phyloP scores from a whole-genome alignment of 331 rosid genomes.

The Stylosanthes scabra region DNA sequence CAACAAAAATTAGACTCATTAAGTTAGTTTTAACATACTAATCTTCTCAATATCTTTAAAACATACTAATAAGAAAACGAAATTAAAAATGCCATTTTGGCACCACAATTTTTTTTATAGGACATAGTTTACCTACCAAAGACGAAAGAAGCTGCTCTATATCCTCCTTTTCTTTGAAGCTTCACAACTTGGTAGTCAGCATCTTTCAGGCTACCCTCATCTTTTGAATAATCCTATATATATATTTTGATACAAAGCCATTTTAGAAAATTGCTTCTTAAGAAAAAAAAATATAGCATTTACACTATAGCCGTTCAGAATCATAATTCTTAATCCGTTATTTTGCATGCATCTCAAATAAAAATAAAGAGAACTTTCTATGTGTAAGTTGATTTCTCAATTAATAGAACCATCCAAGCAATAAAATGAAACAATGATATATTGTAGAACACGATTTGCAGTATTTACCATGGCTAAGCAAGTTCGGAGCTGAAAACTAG shows the following conservation, averaged over 20 bases:
- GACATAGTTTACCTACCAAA: slow-evolving; percentile 40
- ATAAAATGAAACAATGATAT: slow-evolving; percentile 1
- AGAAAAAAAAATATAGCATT: neutral
- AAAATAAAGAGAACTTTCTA: too few relatives aligned
- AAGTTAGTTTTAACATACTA: neutral
- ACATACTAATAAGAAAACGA: too few relatives aligned
- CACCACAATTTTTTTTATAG: neutral
- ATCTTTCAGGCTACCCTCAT: slow-evolving; percentile 33
- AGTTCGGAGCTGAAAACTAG: neutral
- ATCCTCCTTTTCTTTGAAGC: slow-evolving; percentile 46
- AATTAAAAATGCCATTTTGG: neutral
- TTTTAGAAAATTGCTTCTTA: neutral
- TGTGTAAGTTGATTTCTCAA: too few relatives aligned
- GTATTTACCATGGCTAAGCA: slow-evolving; percentile 42
- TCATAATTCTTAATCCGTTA: neutral
- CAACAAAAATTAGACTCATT: neutral
- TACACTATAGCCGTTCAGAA: neutral
- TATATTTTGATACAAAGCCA: neutral
- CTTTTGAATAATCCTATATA: slow-evolving; percentile 35
- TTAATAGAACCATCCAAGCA: slow-evolving; percentile 1
- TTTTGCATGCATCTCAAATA: slow-evolving; percentile 25
- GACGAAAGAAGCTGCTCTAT: slow-evolving; percentile 45
- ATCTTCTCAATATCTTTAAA: too few relatives aligned
- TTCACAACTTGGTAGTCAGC: slow-evolving; percentile 32
- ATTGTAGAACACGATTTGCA: neutral